Evolutionary conservation across 1,284 basidiomycete genomes (phyloP), one percentile per base, ranked within the genome.

Genomic region (Ganoderma resinaceum): DNA sequence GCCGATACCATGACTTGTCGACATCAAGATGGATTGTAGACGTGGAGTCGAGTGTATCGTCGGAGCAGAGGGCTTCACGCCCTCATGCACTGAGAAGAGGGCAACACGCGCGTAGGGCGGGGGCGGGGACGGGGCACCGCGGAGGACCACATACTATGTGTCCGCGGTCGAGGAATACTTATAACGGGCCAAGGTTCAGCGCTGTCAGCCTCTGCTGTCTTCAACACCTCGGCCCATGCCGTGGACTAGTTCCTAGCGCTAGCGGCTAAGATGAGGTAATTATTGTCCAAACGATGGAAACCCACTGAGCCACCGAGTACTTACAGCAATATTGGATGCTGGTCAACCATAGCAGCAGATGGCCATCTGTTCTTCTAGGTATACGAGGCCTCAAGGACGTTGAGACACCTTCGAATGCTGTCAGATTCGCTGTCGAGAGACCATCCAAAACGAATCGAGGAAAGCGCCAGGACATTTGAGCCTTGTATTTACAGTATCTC

Each of bases 51-150:
- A n/a, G 26, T 23, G 29, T 35, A 12, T 12, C 11, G 52, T 55
- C n/a, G 52, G 55, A 35, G 29, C 6, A 57, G 42, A 33, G 57
- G 69, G 65, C 69, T 68, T 68, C 65, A 67, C 65, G 71, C 67
- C 67, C 65, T 63, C 69, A 66, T 72, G 37, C 61, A 55, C 43
- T 49, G 18, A 63, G 31, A 49, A 43, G 31, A 29, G 6, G 60
- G 49, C 46, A 23, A 29, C 8, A 57, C 37, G 57, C 52, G 60
- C 62, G 20, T 60, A 29, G 65, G 23, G 18, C 23, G 49, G 35
- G 65, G 23, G 18, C 23, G 49, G 35, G 18, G 43, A 53, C 33
- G 40, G n/a, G 20, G 35, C n/a, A n/a, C 26, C n/a, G 49, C 31
- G 33, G 37, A 62, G 40, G 64, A 18, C 53, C 23, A n/a, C 60